Base-by-base conservation (phyloP, 129 eudicot species). In the Pulicaria dysenterica region DNA sequence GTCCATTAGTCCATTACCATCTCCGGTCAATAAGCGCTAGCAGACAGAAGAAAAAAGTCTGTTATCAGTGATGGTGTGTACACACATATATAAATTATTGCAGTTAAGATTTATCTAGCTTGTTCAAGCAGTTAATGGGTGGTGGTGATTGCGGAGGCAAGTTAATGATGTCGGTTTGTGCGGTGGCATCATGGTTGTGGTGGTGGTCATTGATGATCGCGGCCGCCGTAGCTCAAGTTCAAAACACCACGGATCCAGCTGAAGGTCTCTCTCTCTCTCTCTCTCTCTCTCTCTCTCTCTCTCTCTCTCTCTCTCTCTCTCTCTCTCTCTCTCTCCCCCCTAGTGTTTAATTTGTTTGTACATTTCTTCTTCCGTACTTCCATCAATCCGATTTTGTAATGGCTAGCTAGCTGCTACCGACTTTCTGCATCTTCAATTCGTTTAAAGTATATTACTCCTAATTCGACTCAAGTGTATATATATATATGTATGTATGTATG, bases 211-310 rank as follows among this genome's bases (percentile, higher is more conserved):
- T 61, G 48, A 60, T 73, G 39, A 61, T 48, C 70, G 47, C 3
- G 4, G 60, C 14, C 6, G 2, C n/a, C 1, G 14, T 17, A n/a
- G 62, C 69, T 47, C 69, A 11, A 73, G 42, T 61, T 47, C 70
- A 61, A 73, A 38, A 12, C 50, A 60, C 69, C 56, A 73, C 77
- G 5, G 62, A 73, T 49, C 62, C 77, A 7, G 41, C 51, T 47
- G 77, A 73, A 73, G 77, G 77, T 73, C 16, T 71, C 6, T 8
- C 58, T 58, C 34, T 31, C n/a, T n/a, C 73, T 50, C 60, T 37
- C 4, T 36, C 48, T 46, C n/a, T 1, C 3, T 46, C n/a, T 1
- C 3, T 73, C 16, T 71, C 6, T 8, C 58, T 58, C 34, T 31
- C n/a, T n/a, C 73, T 50, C 60, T 37, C 4, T 36, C 48, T 46